Percentiles rank a stretch among this genome's conserved stretches.
These are phyloP conservation scores for Epichloe gansuensis DNA, from an alignment of 2,329 filamentous ascomycete genomes.

Conservation along the genomic window DNA sequence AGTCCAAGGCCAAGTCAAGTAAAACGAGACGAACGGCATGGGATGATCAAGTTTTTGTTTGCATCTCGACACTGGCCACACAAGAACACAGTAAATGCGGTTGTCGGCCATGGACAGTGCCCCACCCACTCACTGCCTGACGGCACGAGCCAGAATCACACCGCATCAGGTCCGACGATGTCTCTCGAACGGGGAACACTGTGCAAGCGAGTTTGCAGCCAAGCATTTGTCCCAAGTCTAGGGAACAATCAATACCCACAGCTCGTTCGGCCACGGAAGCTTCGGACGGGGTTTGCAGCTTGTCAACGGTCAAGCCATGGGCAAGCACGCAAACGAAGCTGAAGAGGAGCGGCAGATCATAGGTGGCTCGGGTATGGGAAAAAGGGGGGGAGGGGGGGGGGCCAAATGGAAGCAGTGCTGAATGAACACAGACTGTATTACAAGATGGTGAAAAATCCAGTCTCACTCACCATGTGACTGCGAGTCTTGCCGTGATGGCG, in stretches of 20 bases:
- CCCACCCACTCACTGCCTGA: not conserved
- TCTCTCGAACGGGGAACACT: not conserved
- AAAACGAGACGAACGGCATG: not conserved
- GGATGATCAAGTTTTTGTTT: not conserved
- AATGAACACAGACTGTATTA: not conserved
- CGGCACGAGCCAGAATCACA: not conserved
- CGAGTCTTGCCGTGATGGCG: slow-evolving; percentile 76
- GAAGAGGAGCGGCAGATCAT: not conserved
- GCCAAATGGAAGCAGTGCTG: not conserved
- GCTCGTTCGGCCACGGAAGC: not conserved
- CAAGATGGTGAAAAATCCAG: too few species aligned
- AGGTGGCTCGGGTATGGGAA: not conserved
- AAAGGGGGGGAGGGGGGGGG: not conserved
- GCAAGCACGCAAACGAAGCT: not conserved
- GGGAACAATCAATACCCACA: not conserved
- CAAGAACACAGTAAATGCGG: not conserved
- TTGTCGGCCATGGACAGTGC: not conserved
- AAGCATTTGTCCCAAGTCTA: not conserved
- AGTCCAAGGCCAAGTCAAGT: not conserved
- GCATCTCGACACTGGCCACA: not conserved
- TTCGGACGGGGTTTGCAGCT: not conserved
- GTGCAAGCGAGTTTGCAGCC: not conserved
- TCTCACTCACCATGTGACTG: slow-evolving; percentile 64
- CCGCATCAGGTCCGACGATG: too few species aligned
- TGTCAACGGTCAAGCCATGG: not conserved